phyloP scores from a whole-genome alignment of 2,329 filamentous ascomycete genomes.

The Ascosphaera apis region DNA sequence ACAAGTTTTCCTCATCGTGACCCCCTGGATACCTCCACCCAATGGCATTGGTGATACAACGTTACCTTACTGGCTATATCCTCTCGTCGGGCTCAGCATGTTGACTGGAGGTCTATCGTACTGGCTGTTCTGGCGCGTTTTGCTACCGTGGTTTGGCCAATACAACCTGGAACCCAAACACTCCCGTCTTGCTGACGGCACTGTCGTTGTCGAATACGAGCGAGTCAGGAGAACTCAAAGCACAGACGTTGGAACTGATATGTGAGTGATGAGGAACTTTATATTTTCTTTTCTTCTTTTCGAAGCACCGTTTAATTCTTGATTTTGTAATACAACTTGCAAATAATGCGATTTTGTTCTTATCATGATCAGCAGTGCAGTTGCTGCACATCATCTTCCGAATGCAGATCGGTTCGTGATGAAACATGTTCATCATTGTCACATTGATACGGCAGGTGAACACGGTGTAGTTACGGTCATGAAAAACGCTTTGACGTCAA shows the following conservation, averaged over 20 bases:
- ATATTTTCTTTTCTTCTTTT: neutral
- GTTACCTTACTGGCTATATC: conserved; percentile 31
- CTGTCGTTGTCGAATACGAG: conserved; percentile 21
- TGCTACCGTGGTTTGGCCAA: conserved; percentile 34
- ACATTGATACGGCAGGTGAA: too few relatives aligned
- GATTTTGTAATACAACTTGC: too few relatives aligned
- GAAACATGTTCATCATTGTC: too few relatives aligned
- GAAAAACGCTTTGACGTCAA: too few relatives aligned
- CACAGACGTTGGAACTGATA: neutral
- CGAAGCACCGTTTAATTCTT: too few relatives aligned
- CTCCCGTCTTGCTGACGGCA: conserved; percentile 41
- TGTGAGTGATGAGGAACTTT: neutral
- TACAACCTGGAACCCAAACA: conserved; percentile 40
- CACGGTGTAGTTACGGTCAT: too few relatives aligned
- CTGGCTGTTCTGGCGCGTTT: conserved; percentile 44
- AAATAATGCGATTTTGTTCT: too few relatives aligned
- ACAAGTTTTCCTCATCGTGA: conserved; percentile 4
- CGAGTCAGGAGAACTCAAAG: neutral
- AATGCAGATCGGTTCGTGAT: too few relatives aligned
- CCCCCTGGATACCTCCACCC: conserved; percentile 18
- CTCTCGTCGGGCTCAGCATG: conserved; percentile 25
- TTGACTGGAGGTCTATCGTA: conserved; percentile 24
- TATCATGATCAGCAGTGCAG: too few relatives aligned
- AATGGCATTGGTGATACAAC: conserved; percentile 22
- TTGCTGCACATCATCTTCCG: too few relatives aligned